Evolutionary conservation across 352 stramenopile genomes (phyloP), one percentile per base, ranked within the genome.

Genomic region (Phytophthora kernoviae): DNA sequence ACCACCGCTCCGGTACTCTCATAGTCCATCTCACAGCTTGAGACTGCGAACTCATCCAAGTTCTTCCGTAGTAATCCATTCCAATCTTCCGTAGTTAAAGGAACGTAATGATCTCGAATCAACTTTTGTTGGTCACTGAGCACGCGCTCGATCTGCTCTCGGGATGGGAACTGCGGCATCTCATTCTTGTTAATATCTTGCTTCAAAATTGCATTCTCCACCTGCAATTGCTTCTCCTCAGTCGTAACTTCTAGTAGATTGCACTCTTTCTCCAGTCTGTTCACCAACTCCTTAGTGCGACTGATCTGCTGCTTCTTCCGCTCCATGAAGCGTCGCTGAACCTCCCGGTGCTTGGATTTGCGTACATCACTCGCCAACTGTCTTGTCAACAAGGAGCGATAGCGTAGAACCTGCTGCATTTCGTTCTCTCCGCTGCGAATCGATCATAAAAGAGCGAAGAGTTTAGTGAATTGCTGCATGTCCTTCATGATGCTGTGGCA

Each of bases 261-360:
- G 30, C 52, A 62, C 52, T 75, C 44, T 37, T 67, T 65, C 48
- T 80, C 70, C 9, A 83, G 50, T 20, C 55, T 39, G 10, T 52
- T 34, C 6, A 62, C 58, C 40, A 71, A 47, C 14, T 69, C 52
- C 43, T 78, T 79, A 4, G 68, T 54, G 1, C 60, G 53, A 21
- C 51, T 56, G 36, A 74, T 74, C 54, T 78, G 55, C 21, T 74
- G 62, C 62, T 79, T 81, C 20, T 81, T 84, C 14, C 71, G 49
- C 59, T 79, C 47, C 24, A 79, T 73, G 39, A 84, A 81, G 40
- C 71, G 71, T 5, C 71, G 65, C 49, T 84, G 75, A 22, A 81
- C 71, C 14, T 68, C 71, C 40, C 71, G 62, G 41, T 81, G 75
- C 48, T 81, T 81, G 58, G 54, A 66, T 30, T 69, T 75, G 33